Conservation (phyloP, 2,329 filamentous ascomycete genomes). For the Colletotrichum cordylinicola region DNA sequence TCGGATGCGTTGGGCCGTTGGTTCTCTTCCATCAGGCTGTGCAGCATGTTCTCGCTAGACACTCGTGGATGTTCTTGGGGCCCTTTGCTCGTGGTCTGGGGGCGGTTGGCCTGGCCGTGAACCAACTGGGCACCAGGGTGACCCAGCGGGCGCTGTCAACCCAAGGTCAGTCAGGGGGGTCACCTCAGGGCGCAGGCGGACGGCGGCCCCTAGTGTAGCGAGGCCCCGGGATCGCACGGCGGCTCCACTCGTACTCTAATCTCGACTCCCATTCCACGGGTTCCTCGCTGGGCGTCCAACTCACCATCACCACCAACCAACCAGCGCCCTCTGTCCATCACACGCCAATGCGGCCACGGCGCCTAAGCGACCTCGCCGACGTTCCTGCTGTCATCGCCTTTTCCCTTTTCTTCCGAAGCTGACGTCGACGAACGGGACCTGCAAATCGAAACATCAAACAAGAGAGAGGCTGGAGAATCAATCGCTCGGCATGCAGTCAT, state of each 20-base stretch:
- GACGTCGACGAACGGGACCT: background rate
- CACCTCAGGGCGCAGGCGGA: background rate
- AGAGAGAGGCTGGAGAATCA: background rate
- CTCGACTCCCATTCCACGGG: background rate
- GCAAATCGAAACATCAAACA: background rate
- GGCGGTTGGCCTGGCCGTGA: background rate
- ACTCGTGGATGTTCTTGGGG: background rate
- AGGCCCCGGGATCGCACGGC: background rate
- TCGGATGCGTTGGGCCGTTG: slow-evolving; percentile 1
- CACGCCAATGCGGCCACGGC: slow-evolving; percentile 9
- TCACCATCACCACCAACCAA: background rate
- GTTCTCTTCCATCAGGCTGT: background rate
- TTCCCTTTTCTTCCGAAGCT: background rate
- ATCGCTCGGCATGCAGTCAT: background rate
- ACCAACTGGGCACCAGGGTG: background rate
- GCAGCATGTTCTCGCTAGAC: background rate
- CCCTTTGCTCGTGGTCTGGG: background rate
- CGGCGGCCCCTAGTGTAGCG: background rate
- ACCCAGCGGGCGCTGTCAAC: background rate
- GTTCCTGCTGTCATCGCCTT: background rate
- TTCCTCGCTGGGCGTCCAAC: background rate
- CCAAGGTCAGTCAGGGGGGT: background rate
- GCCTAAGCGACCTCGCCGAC: background rate
- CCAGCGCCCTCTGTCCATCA: background rate
- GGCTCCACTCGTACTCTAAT: background rate